phyloP scores from a whole-genome alignment of 2,329 filamentous ascomycete genomes.

The Aspergillus caelatus region DNA sequence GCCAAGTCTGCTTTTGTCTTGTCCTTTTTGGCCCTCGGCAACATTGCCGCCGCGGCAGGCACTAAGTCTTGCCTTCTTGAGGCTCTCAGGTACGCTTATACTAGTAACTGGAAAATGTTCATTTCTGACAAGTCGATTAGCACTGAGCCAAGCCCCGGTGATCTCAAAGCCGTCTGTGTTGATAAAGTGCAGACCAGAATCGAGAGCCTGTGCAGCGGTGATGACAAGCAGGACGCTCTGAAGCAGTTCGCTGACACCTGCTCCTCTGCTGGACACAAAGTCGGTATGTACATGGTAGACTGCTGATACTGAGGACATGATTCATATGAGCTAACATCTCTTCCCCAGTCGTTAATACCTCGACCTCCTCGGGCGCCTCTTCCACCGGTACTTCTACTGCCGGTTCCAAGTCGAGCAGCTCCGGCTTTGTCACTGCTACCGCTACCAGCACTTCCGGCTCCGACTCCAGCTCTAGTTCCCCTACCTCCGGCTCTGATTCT shows the following conservation, averaged over 20 bases:
- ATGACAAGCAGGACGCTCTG: constrained; percentile 37
- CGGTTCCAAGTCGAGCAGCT: constrained; percentile 29
- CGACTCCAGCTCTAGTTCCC: constrained; percentile 13
- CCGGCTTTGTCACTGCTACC: constrained; percentile 26
- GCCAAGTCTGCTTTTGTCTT: constrained; percentile 46
- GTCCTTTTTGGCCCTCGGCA: constrained; percentile 49
- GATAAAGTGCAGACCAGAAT: constrained; percentile 42
- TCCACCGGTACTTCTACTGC: constrained; percentile 31
- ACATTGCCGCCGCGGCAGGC: constrained; percentile 45
- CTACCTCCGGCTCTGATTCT: constrained; percentile 17
- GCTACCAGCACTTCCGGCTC: constrained; percentile 27
- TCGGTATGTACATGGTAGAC: constrained; percentile 33
- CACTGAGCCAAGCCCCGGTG: constrained; percentile 38
- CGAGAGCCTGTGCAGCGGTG: constrained; percentile 35
- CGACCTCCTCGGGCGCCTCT: constrained; percentile 23
- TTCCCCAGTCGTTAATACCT: constrained; percentile 16
- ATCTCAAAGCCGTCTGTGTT: constrained; percentile 45
- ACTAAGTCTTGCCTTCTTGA: constrained; percentile 56
- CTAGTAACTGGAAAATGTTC: neutral
- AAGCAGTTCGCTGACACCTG: constrained; percentile 44
- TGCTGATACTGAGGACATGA: neutral
- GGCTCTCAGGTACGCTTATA: constrained; percentile 51
- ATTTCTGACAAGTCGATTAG: constrained; percentile 23
- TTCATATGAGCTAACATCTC: constrained; percentile 6
- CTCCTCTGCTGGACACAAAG: constrained; percentile 41